These are phyloP conservation scores for Trichoderma arundinaceum DNA, from an alignment of 2,329 filamentous ascomycete genomes.

Conservation along the genomic window DNA sequence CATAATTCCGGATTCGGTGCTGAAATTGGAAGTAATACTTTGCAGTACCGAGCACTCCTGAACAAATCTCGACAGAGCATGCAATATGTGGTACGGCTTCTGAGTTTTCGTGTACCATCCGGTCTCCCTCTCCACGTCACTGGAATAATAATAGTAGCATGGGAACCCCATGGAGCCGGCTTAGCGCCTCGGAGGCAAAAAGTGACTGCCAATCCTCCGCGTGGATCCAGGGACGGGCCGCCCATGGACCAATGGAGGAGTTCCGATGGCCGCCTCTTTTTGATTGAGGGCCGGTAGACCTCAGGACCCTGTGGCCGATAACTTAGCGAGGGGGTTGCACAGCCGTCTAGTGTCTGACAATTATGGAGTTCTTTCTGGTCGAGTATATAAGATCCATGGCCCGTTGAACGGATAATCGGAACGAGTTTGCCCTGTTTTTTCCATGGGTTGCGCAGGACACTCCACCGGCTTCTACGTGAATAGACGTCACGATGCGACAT, in stretches of 20 bases:
- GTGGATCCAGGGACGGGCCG: slow-evolving; percentile 23
- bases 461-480: slow-evolving; percentile 14
- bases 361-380: slow-evolving; percentile 4
- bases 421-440: slow-evolving; percentile 15
- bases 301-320: slow-evolving; percentile 1
- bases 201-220: slow-evolving; percentile 23
- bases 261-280: not conserved
- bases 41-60: not conserved
- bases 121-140: not conserved
- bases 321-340: not conserved
- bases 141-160: not conserved
- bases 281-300: not conserved
- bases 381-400: slow-evolving; percentile 19
- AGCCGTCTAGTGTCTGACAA: slow-evolving; percentile 3
- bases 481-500: slow-evolving; percentile 28
- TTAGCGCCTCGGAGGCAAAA: slow-evolving; percentile 29
- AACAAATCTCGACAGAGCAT: not conserved
- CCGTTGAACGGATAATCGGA: slow-evolving; percentile 29
- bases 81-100: not conserved
- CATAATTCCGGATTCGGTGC: not conserved
- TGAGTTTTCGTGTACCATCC: not conserved
- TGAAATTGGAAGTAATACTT: not conserved
- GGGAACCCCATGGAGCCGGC: not conserved
- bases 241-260: slow-evolving; percentile 12
- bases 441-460: not conserved